These are phyloP conservation scores for Aeschynomene evenia DNA, from an alignment of 306 rosid species.

Conservation along the genomic window DNA sequence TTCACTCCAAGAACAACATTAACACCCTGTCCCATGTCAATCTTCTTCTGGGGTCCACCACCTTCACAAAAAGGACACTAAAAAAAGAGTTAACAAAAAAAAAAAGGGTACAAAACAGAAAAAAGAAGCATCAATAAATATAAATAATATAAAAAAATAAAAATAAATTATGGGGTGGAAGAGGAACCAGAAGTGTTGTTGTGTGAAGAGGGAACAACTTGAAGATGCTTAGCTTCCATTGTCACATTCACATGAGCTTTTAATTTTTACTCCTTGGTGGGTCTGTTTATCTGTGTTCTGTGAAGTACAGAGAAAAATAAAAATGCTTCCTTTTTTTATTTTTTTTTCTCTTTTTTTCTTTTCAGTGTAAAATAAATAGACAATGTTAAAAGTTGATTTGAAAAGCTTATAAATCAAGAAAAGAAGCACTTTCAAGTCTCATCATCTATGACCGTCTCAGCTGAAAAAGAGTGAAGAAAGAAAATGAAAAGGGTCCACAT, in stretches of 20 bases:
- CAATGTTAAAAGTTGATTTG: neutral
- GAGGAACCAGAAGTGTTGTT: slow-evolving; percentile 37
- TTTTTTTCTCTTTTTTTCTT: neutral
- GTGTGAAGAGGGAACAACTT: slow-evolving; percentile 38
- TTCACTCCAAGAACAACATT: neutral
- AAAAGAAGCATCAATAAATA: neutral
- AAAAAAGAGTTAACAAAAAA: neutral
- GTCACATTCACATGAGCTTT: slow-evolving; percentile 31
- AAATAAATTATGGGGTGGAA: slow-evolving; percentile 25
- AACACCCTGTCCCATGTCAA: slow-evolving; percentile 28
- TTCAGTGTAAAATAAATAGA: neutral
- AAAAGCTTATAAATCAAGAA: neutral
- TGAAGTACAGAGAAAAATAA: neutral
- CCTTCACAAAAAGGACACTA: neutral
- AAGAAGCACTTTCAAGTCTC: neutral
- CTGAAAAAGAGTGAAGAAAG: neutral
- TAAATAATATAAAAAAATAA: neutral
- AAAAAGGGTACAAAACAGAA: too few relatives aligned
- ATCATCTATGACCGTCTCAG: neutral
- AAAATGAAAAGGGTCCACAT: neutral
- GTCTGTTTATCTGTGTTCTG: neutral
- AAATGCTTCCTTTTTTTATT: neutral
- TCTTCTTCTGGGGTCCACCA: slow-evolving; percentile 42
- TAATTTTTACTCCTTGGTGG: neutral
- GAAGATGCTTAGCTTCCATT: slow-evolving; percentile 44